Base-by-base conservation (phyloP, 1,284 basidiomycete genomes). In the Afroboletus lepidellus region DNA sequence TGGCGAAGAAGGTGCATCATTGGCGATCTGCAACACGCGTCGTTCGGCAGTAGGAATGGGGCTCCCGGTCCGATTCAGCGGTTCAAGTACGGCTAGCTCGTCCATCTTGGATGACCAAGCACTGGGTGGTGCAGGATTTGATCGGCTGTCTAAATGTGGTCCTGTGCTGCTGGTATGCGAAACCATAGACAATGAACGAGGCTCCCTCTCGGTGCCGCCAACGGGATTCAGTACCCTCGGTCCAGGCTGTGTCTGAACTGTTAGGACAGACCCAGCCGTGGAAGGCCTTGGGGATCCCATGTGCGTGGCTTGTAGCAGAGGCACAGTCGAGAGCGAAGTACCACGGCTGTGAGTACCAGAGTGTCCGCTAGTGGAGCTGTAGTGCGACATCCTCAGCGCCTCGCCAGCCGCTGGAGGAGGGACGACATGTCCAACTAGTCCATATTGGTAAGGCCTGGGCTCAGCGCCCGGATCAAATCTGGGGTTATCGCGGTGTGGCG, bases 391-490 rank as follows among this genome's bases (percentile, higher is more conserved):
- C 45, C 57, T 54, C 13, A 69, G 57, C 36, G 75, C 64, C 5
- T 75, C 75, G 18, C 65, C 49, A 0, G 64, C 65, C 5, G 72
- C 69, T 3, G 64, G 62, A 11, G 78, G 74, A 5, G 75, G 66
- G 11, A 62, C 34, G 9, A 69, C 67, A 12, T 72, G 75, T 7
- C 78, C 79, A n/a, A 80, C 73, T 39, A 78, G 68, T 8, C 78
- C 78, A 51, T 80, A 80, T 57, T 78, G 71, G 56, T 81, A 80
- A 20, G 78, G 76, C 55, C 69, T 75, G 20, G 77, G 73, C 29
- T 71, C 55, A 21, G 50, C 58, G 42, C 21, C 41, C 44, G 54
- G 48, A 38, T 54, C 34, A 3, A 48, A 46, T 16, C 20, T 60
- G 30, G 43, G 54, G 37, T 52, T 43, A 36, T 54, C 53, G 24